A percentile compares a stretch with the other conserved stretches of the same genome.
Conservation (phyloP, 768 basidiomycete genomes). For the Tylopilus rubrobrunneus region DNA sequence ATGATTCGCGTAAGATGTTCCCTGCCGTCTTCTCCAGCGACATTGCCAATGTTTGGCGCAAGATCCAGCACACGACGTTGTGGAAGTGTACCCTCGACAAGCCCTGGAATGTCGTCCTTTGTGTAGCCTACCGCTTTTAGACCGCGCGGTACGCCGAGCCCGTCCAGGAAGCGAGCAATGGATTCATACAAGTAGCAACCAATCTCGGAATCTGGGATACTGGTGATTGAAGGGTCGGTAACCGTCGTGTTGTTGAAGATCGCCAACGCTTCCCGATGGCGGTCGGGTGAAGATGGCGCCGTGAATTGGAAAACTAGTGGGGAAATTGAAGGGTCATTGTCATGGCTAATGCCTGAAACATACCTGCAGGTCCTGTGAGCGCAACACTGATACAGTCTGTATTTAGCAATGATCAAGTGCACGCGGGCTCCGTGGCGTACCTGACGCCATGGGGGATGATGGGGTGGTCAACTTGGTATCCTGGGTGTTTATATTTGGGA, state of each 20-base stretch:
- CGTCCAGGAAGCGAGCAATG: conserved; percentile 84
- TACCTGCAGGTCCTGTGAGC: conserved; percentile 81
- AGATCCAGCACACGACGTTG: conserved; percentile 90
- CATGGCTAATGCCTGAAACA: conserved; percentile 13
- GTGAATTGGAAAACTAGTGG: conserved; percentile 86
- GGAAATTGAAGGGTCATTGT: background rate
- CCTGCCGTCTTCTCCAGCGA: conserved; percentile 77
- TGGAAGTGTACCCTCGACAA: conserved; percentile 90
- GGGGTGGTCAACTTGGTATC: conserved; percentile 79
- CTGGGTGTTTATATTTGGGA: conserved; percentile 87
- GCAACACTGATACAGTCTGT: conserved; percentile 55
- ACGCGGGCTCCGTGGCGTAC: conserved; percentile 28
- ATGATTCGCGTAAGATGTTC: conserved; percentile 81
- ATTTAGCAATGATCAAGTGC: background rate
- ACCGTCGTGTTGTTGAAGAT: conserved; percentile 69
- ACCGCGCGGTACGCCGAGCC: conserved; percentile 81
- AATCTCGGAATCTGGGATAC: conserved; percentile 75
- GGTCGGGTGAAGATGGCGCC: conserved; percentile 86
- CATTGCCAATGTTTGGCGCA: conserved; percentile 84
- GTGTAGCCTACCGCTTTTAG: conserved; percentile 79
- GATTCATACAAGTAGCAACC: conserved; percentile 79
- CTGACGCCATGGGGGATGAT: conserved; percentile 94
- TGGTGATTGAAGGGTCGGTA: conserved; percentile 66
- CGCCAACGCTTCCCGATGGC: conserved; percentile 84
- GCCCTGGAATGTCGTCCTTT: conserved; percentile 56